phyloP scores from a whole-genome alignment of 129 eudicot species.

The Flaveria sonorensis region DNA sequence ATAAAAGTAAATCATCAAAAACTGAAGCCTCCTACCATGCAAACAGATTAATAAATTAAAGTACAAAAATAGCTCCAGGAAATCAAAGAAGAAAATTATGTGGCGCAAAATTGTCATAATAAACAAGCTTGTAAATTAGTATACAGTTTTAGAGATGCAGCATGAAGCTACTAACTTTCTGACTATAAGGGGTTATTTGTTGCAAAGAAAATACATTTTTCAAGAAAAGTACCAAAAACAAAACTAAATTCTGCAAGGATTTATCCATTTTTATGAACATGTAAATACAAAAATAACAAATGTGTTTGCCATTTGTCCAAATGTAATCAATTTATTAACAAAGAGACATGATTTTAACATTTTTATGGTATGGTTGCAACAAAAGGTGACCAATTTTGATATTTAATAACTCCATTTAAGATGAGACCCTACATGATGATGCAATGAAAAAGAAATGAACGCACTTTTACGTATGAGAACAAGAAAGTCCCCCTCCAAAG shows the following conservation, averaged over 20 bases:
- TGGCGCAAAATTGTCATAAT: too few species aligned
- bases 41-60: background rate
- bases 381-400: slow-evolving; percentile 20
- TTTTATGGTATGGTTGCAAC: slow-evolving; percentile 17
- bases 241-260: background rate
- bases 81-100: background rate
- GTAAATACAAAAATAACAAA: slow-evolving; percentile 22
- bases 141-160: too few species aligned
- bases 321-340: background rate
- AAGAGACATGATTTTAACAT: background rate
- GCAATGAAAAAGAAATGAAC: slow-evolving; percentile 27
- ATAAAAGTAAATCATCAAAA: background rate
- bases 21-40: background rate
- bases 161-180: too few species aligned
- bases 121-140: too few species aligned
- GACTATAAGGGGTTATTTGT: background rate
- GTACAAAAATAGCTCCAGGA: background rate
- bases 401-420: slow-evolving; percentile 24
- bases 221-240: background rate
- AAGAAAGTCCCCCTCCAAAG: slow-evolving; percentile 24
- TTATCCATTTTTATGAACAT: slow-evolving; percentile 3
- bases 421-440: slow-evolving; percentile 34
- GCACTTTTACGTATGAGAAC: slow-evolving; percentile 26
- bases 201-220: background rate
- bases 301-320: background rate